These are phyloP conservation scores for Sporisorium graminicola DNA, from an alignment of 1,284 basidiomycete species.

Conservation along the genomic window DNA sequence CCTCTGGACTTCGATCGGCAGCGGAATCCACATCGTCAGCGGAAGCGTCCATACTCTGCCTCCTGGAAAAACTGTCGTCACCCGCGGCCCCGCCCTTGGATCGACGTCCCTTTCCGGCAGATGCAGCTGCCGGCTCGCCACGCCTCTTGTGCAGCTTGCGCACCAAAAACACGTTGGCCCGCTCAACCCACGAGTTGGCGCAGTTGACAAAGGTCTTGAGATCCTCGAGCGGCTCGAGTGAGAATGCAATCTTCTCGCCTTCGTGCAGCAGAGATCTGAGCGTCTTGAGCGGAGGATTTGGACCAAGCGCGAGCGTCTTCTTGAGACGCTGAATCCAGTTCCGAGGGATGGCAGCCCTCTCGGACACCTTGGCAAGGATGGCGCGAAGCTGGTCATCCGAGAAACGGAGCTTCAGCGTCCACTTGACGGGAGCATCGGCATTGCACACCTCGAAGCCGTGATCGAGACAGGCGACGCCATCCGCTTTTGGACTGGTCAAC, in stretches of 20 bases:
- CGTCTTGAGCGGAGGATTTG: slow-evolving; percentile 80
- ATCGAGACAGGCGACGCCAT: slow-evolving; percentile 84
- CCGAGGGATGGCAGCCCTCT: slow-evolving; percentile 81
- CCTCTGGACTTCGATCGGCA: slow-evolving; percentile 46
- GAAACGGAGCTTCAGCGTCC: slow-evolving; percentile 82
- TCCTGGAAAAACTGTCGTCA: slow-evolving; percentile 28
- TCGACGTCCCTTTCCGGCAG: slow-evolving; percentile 76
- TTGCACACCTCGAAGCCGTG: slow-evolving; percentile 84
- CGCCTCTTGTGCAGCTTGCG: slow-evolving; percentile 73
- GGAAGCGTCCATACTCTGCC: slow-evolving; percentile 25
- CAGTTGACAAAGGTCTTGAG: slow-evolving; percentile 83
- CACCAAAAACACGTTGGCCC: slow-evolving; percentile 71
- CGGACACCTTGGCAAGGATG: slow-evolving; percentile 68
- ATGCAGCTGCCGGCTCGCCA: slow-evolving; percentile 72
- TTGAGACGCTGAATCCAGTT: slow-evolving; percentile 81
- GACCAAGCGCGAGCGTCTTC: slow-evolving; percentile 74
- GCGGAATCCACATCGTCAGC: slow-evolving; percentile 30
- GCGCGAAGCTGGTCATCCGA: slow-evolving; percentile 79
- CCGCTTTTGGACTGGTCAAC: slow-evolving; percentile 74
- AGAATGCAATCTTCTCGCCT: slow-evolving; percentile 84
- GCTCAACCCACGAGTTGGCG: slow-evolving; percentile 85
- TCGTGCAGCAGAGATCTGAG: slow-evolving; percentile 84
- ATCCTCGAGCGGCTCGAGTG: slow-evolving; percentile 79
- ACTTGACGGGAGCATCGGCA: slow-evolving; percentile 74
- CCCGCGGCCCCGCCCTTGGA: slow-evolving; percentile 27